Conservation (phyloP, 257 asterid genomes). For the Nicotiana paniculata region DNA sequence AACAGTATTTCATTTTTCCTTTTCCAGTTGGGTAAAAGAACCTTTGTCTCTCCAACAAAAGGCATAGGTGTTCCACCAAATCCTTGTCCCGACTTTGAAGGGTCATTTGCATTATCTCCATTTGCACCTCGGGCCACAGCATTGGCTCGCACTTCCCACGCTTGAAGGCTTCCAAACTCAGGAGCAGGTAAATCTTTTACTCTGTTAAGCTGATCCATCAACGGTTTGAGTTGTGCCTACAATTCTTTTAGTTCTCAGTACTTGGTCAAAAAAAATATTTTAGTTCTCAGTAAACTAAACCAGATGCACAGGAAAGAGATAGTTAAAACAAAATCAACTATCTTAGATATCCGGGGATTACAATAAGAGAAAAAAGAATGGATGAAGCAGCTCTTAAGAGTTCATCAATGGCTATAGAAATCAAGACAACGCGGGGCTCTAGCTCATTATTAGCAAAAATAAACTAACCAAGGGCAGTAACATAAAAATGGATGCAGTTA, state of each 20-base stretch:
- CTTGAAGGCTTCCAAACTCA: conserved; percentile 83
- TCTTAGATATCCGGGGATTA: neutral
- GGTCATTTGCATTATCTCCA: conserved; percentile 58
- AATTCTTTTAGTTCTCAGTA: conserved; percentile 14
- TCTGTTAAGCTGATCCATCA: conserved; percentile 71
- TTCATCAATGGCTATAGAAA: neutral
- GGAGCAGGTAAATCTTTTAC: conserved; percentile 88
- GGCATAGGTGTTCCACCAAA: conserved; percentile 95
- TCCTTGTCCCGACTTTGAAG: conserved; percentile 49
- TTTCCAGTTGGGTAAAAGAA: conserved; percentile 13
- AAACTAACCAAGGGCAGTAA: neutral
- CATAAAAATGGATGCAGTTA: neutral
- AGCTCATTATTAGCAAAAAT: neutral
- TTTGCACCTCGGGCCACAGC: conserved; percentile 61
- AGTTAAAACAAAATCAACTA: neutral
- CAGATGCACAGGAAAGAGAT: neutral
- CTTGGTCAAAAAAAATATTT: neutral
- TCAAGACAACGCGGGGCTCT: neutral
- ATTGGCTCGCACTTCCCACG: conserved; percentile 76
- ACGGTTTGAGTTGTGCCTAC: conserved; percentile 78
- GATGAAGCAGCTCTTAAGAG: neutral
- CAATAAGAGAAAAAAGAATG: neutral
- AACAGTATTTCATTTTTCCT: neutral
- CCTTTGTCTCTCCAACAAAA: conserved; percentile 86
- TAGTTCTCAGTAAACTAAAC: neutral